Percentiles rank a stretch among this genome's conserved stretches.
These are phyloP conservation scores for Penicillium silybi DNA, from an alignment of 495 filamentous ascomycete genomes.

Conservation along the genomic window DNA sequence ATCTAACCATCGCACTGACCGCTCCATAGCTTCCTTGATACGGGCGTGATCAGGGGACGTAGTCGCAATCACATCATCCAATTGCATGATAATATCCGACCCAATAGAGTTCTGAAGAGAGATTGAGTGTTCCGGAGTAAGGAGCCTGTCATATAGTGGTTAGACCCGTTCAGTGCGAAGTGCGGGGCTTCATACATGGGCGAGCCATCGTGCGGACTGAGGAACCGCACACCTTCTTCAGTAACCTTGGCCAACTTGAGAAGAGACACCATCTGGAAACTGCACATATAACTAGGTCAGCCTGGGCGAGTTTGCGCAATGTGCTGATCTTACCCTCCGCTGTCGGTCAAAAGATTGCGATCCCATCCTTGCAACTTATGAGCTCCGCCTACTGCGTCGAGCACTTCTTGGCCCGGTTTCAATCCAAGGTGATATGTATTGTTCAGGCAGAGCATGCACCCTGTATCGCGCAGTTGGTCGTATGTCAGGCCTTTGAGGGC, in stretches of 20 bases:
- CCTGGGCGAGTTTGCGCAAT: background rate
- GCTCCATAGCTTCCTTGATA: slow-evolving; percentile 92
- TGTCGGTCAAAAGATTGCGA: slow-evolving; percentile 93
- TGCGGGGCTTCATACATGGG: slow-evolving; percentile 61
- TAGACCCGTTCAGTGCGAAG: background rate
- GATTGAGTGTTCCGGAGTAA: slow-evolving; percentile 97
- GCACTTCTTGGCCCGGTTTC: slow-evolving; percentile 84
- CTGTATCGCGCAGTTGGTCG: slow-evolving; percentile 81
- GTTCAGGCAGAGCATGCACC: slow-evolving; percentile 89
- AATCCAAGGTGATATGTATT: slow-evolving; percentile 97
- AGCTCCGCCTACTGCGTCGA: slow-evolving; percentile 84
- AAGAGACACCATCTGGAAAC: slow-evolving; percentile 98
- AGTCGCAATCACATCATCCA: slow-evolving; percentile 95
- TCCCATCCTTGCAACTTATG: slow-evolving; percentile 94
- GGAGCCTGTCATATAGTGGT: slow-evolving; percentile 49
- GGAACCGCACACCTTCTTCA: slow-evolving; percentile 91
- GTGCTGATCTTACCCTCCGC: slow-evolving; percentile 73
- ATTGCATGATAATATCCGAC: slow-evolving; percentile 98
- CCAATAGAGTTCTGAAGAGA: slow-evolving; percentile 95
- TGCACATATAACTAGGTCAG: slow-evolving; percentile 31
- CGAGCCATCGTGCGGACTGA: slow-evolving; percentile 87
- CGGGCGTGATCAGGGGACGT: slow-evolving; percentile 82
- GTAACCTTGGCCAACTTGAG: slow-evolving; percentile 92
- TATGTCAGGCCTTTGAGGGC: slow-evolving; percentile 93
- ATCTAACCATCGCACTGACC: slow-evolving; percentile 97